Base-by-base conservation (phyloP, 1,284 basidiomycete genomes). In the Filobasidium uniguttulatum region DNA sequence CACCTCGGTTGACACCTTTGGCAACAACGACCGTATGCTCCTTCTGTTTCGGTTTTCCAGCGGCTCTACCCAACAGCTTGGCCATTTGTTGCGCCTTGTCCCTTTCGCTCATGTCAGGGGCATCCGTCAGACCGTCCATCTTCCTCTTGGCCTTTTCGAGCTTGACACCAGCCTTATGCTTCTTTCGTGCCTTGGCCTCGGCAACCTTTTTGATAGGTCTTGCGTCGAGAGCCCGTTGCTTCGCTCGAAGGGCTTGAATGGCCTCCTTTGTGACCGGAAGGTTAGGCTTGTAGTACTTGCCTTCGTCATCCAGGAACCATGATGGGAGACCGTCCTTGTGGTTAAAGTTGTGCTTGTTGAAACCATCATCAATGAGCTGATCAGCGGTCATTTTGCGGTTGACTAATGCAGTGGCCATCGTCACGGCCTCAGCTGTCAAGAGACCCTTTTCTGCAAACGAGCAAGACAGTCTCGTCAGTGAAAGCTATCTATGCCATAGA, bases 161-260 rank as follows among this genome's bases (percentile, higher is more conserved):
- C 44, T 82, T 75, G 60, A 87, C 83, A 19, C 79, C 76, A 3
- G 89, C 86, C 70, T 84, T 87, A 67, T 86, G 72, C 74, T 98
- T 98, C 73, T 98, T 98, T 55, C 94, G 78, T 31, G 88, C 90
- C 71, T 98, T 98, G 37, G 94, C 94, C 72, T 98, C 94, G 17
- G 93, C 94, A 10, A 99, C 77, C 75, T 99, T 99, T 74, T 97
- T 98, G 72, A 99, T 98, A 15, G 94, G 94, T 12, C 94, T 80
- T 2, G 93, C 91, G 64, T 99, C 90, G 41, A 99, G 75, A 5
- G 89, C 88, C 22, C 91, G 82, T 71, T 94, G 87, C 64, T 84
- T 87, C 15, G 85, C 88, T 30, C 86, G 81, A 31, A 99, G 75
- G 3, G 82, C 83, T 48, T 77, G 76, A 50, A 98, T 75, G 5